A percentile compares a stretch with the other conserved stretches of the same genome.
phyloP scores from a whole-genome alignment of 2,329 filamentous ascomycete species.

The Hypoxylon sp. region DNA sequence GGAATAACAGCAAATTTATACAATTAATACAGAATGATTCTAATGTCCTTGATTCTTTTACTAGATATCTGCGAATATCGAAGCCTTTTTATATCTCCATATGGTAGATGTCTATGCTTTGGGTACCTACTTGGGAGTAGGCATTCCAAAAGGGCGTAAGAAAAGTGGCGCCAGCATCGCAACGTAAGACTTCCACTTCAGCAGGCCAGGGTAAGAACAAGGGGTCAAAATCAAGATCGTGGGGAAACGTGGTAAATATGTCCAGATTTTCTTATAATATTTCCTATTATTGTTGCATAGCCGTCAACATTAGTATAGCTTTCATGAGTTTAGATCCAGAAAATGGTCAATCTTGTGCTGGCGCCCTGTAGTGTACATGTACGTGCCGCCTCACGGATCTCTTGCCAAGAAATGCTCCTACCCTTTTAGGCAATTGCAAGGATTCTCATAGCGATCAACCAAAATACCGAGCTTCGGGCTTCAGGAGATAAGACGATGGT shows the following conservation, averaged over 20 bases:
- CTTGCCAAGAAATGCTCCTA: constrained; percentile 1
- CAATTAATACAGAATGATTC: not conserved
- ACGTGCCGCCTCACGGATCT: not conserved
- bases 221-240: not conserved
- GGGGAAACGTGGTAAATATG: not conserved
- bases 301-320: not conserved
- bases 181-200: not conserved
- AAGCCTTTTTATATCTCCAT: not conserved
- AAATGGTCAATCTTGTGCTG: not conserved
- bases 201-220: not conserved
- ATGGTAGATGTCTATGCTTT: not conserved
- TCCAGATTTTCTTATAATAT: not conserved
- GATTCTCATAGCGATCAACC: not conserved
- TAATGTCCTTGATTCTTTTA: not conserved
- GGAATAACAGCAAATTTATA: not conserved
- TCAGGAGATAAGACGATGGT: not conserved
- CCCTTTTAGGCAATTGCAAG: not conserved
- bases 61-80: not conserved
- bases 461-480: not conserved
- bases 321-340: not conserved
- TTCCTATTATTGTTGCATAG: not conserved
- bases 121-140: no score
- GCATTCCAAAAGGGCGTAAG: not conserved
- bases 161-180: constrained; percentile 3
- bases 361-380: not conserved